Base-by-base conservation (phyloP, 352 stramenopile genomes). In the Globisporangium camurandrum region DNA sequence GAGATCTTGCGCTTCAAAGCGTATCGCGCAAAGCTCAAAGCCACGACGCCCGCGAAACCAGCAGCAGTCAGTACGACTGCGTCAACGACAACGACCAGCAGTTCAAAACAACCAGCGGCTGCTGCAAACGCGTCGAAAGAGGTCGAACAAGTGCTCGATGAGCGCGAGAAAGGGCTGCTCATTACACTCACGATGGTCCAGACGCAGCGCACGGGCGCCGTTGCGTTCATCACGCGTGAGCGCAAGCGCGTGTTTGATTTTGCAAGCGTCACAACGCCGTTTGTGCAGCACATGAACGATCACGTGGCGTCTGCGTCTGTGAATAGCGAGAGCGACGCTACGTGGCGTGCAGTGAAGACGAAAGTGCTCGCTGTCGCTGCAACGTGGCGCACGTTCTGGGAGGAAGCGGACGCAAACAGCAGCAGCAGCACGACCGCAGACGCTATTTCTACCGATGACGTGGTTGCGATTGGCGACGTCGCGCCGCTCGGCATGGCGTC, bases 131-230 rank as follows among this genome's bases (percentile, higher is more conserved):
- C 47, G 20, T 34, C 57, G 11, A 82, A 81, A 54, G 82, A 93
- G 52, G 64, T 79, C 12, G 69, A 83, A 19, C 74, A 88, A 26
- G 26, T 88, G 8, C 55, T 80, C 11, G 82, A 93, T 55, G 82
- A 93, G 39, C 75, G 76, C 4, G 78, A 88, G n/a, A 88, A 88
- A 27, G 82, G 79, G 0, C 51, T 93, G 23, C 62, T 65, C 0
- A 92, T 93, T 57, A 90, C 75, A 0, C 56, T 89, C 7, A 55
- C 74, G 0, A 70, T 93, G 39, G 67, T 93, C 17, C 71, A 84
- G 14, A 61, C 48, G 2, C 78, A 91, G 45, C 77, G 78, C 5
- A 48, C 66, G 2, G 55, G 59, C 14, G 60, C 88, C 0, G 61
- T 91, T 9, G 57, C 62, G 12, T 69, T 70, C 3, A 71, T 93